Evolutionary conservation across 768 basidiomycete species (phyloP).

Genomic region (Trametopsis cervina): DNA sequence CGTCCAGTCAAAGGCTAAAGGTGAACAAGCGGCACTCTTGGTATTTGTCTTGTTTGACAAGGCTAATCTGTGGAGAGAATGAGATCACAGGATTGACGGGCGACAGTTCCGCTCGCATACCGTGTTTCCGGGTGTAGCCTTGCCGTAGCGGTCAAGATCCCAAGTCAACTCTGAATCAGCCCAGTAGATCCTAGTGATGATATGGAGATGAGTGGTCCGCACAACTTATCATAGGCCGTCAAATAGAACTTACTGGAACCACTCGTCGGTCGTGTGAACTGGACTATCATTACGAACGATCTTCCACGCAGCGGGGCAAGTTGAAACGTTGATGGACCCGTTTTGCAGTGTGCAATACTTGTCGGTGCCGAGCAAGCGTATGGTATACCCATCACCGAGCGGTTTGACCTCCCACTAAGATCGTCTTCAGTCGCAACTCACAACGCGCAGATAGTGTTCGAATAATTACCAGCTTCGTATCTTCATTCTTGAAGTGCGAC

Average conservation of each 20-base stretch:
- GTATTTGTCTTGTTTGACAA: constrained; percentile 2
- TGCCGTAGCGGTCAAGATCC: constrained; percentile 3
- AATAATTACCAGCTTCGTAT: constrained; percentile 1
- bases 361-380: constrained; percentile 4
- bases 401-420: constrained; percentile 6
- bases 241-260: not conserved
- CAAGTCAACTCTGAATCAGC: constrained; percentile 2
- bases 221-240: not conserved
- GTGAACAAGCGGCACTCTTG: not conserved
- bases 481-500: not conserved
- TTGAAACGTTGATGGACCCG: not conserved
- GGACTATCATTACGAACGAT: not conserved
- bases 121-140: not conserved
- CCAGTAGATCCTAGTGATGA: constrained; percentile 4
- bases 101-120: not conserved
- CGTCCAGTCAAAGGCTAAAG: too few relatives aligned
- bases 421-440: too few relatives aligned
- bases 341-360: constrained; percentile 6
- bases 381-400: constrained; percentile 1
- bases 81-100: not conserved
- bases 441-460: too few relatives aligned
- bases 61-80: not conserved
- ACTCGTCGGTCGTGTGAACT: not conserved
- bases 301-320: constrained; percentile 6
- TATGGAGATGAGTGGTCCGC: too few relatives aligned